Base-by-base conservation (phyloP, 805 yeast genomes). In the Monosporozyma siamensis region DNA sequence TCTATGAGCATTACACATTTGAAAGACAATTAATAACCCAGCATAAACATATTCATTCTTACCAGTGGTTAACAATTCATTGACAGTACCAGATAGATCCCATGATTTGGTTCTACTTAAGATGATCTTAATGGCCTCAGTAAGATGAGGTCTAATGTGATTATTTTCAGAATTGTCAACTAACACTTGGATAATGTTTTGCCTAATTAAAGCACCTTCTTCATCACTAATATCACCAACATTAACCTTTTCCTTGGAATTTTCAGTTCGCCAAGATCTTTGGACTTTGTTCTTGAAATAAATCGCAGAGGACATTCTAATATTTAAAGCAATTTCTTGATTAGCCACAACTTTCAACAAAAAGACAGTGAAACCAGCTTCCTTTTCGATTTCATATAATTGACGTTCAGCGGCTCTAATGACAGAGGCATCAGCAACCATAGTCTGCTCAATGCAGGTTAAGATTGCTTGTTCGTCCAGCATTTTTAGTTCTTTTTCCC, bases 281-380 rank as follows among this genome's bases (percentile, higher is more conserved):
- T 69, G 69, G 25, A 82, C 65, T 44, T 75, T 68, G 58, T 82
- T 82, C 56, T 83, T 83, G 59, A 81, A 75, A 55, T 75, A 80
- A 5, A 83, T 81, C 0, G 82, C 80, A 5, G 82, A 71, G 10
- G 85, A 80, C 46, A 74, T 65, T 45, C 77, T 69, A 40, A 77
- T 69, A 10, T 67, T 66, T 6, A 52, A 46, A 4, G 75, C 64
- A 24, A 68, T 62, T 4, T 66, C 60, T 3, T 58, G 58, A 49
- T 78, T 80, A 8, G 64, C 57, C 11, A 74, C 67, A 37, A 77
- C 62, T 31, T 71, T 74, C 23, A 78, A 61, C 38, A 78, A 64
- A 53, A 74, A 75, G 11, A 70, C 65, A 1, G 81, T 73, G 58
- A 77, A 77, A 3, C 82, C 82, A 1, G 74, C 70, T 47, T 72